phyloP scores from a whole-genome alignment of 2,329 filamentous ascomycete genomes.

The Calonectria multiphialidica region DNA sequence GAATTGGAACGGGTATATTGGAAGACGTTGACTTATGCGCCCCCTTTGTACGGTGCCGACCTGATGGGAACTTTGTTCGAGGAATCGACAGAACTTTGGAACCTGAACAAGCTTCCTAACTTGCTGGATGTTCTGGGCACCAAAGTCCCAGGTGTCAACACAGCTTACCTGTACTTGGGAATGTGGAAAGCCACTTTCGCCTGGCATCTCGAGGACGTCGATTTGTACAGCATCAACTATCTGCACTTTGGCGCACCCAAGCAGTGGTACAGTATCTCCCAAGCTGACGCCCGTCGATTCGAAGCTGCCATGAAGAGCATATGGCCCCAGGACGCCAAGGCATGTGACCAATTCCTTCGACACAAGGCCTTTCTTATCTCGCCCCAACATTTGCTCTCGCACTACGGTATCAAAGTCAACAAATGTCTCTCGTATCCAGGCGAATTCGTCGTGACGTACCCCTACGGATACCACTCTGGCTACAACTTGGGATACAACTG shows the following conservation, averaged over 20 bases:
- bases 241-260: conserved; percentile 98
- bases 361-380: conserved; percentile 99
- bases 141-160: conserved; percentile 97
- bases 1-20: conserved; percentile 96
- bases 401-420: conserved; percentile 97
- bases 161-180: conserved; percentile 94
- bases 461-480: conserved; percentile 97
- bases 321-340: conserved; percentile 95
- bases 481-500: conserved; percentile 99
- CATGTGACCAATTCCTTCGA: conserved; percentile 93
- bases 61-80: conserved; percentile 96
- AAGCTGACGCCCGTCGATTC: conserved; percentile 92
- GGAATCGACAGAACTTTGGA: conserved; percentile 87
- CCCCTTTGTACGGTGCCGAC: conserved; percentile 95
- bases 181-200: conserved; percentile 99
- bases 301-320: conserved; percentile 95
- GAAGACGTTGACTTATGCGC: conserved; percentile 96
- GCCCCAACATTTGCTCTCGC: conserved; percentile 84
- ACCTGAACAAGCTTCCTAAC: conserved; percentile 94
- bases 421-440: conserved; percentile 95
- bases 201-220: conserved; percentile 98
- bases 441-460: conserved; percentile 98
- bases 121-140: conserved; percentile 93
- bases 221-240: conserved; percentile 99
- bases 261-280: conserved; percentile 99